Evolutionary conservation across 1,284 basidiomycete species (phyloP), one percentile per base, ranked within the genome.

Genomic region (Ceratobasidium theobromae): DNA sequence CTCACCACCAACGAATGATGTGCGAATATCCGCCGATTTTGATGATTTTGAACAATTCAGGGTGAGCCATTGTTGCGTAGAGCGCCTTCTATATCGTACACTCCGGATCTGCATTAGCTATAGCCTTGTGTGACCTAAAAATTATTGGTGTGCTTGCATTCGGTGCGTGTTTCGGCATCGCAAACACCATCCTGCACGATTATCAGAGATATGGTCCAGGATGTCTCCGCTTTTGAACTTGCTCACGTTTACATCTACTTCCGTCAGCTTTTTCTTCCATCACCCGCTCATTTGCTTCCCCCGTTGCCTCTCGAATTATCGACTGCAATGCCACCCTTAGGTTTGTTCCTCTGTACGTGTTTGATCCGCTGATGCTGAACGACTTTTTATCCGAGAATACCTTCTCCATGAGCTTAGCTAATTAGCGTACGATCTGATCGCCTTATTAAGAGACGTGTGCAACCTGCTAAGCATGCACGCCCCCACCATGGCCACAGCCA

Each of bases 41-140:
- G 21, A 65, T 28, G 21, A 30, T 35, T 23, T 49, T 33, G 60
- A 65, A 53, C 6, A 51, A 33, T 30, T 48, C 38, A 14, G 45
- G 60, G 38, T 35, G 35, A 16, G 48, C 48, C 21, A 48, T 49
- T 38, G 60, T 23, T 18, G 48, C 60, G 14, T 18, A 38, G 4
- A 40, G 9, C 3, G 60, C 60, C n/a, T 53, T n/a, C 30, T 23
- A 51, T 16, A 65, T 27, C 3, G 27, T n/a, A 23, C 54, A 57
- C 28, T 57, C 35, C 4, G 27, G 4, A 18, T 16, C 28, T 30
- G 9, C 6, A 27, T 51, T 38, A n/a, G 8, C n/a, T 14, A 23
- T 6, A 11, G 18, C 18, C 18, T 57, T 11, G 38, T 55, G 41
- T 3, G 53, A 41, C 8, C 54, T 16, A 57, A 57, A 57, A 23